Base-by-base conservation (phyloP, 1,284 basidiomycete genomes). In the Pascua sp. region DNA sequence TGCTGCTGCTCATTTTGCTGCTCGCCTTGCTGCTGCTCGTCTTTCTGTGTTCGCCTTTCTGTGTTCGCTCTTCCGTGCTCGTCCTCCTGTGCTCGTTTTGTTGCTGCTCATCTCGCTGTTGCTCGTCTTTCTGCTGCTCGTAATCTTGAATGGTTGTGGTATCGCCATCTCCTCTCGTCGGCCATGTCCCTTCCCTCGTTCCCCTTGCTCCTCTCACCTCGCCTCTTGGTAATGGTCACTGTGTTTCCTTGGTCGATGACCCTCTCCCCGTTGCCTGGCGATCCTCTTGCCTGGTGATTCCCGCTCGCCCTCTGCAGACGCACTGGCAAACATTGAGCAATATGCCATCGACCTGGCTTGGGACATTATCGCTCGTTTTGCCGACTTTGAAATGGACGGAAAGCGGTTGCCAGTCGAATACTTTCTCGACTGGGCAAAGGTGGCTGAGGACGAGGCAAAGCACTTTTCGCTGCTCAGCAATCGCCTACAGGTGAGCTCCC, bases 291-390 rank as follows among this genome's bases (percentile, higher is more conserved):
- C 18, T 32, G 13, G 11, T 12, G 32, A 3, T n/a, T n/a, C n/a
- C n/a, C n/a, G n/a, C n/a, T n/a, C n/a, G n/a, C 13, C 4, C n/a
- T n/a, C 42, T n/a, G 36, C 56, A 72, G 69, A 77, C 51, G 88
- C 90, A 2, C 79, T 93, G 5, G 90, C 91, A 1, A 91, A 91
- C 71, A 91, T 95, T 52, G 91, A 93, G 67, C 90, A 91, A 70
- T 95, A 90, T 87, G 91, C 91, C 0, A 89, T 90, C 57, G 88
- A 90, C 66, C 80, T 90, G 8, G 86, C 87, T 82, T 90, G 88
- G 88, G 88, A 90, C 67, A 91, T 91, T 60, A 89, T 91, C 68
- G 89, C 85, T 3, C 84, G 89, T 4, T 89, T 88, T 66, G 88
- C 87, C 0, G 67, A 73, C 41, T 59, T 67, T 16, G 64, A 69